These are phyloP conservation scores for Chimonanthus salicifolius DNA, from an alignment of 164 flowering plant species.

Conservation along the genomic window DNA sequence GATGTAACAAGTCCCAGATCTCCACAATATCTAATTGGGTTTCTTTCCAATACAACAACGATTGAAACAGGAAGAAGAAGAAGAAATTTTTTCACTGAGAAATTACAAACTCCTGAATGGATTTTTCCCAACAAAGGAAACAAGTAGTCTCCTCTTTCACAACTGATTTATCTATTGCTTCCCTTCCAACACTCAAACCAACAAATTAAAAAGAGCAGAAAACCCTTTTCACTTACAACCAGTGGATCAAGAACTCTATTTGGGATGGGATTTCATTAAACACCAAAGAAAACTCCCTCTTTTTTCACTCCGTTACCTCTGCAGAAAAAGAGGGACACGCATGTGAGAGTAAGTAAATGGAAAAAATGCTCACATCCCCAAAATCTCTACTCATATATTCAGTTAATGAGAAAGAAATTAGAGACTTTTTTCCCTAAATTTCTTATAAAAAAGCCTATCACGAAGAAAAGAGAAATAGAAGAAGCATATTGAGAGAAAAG, in stretches of 20 bases:
- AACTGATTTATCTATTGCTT: neutral
- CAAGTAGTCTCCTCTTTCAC: neutral
- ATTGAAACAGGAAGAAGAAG: neutral
- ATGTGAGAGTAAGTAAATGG: neutral
- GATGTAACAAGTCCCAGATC: conserved; percentile 75
- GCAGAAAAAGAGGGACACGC: neutral
- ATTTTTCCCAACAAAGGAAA: conserved; percentile 4
- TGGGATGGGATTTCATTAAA: no score
- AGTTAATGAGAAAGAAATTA: neutral
- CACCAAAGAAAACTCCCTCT: no score
- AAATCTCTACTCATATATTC: neutral
- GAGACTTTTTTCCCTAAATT: neutral
- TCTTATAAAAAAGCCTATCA: neutral
- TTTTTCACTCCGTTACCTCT: no score
- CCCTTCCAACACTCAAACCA: neutral
- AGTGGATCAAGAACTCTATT: no score
- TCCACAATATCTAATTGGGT: conserved; percentile 57
- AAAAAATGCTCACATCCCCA: neutral
- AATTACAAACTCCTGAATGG: conserved; percentile 3
- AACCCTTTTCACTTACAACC: neutral
- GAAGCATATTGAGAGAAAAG: neutral
- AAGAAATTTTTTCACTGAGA: conserved; percentile 6
- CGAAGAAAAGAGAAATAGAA: neutral
- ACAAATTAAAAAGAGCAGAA: neutral
- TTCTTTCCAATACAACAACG: conserved; percentile 17